Conservation (phyloP, 768 basidiomycete species). For the Mrakia hoshinonis region DNA sequence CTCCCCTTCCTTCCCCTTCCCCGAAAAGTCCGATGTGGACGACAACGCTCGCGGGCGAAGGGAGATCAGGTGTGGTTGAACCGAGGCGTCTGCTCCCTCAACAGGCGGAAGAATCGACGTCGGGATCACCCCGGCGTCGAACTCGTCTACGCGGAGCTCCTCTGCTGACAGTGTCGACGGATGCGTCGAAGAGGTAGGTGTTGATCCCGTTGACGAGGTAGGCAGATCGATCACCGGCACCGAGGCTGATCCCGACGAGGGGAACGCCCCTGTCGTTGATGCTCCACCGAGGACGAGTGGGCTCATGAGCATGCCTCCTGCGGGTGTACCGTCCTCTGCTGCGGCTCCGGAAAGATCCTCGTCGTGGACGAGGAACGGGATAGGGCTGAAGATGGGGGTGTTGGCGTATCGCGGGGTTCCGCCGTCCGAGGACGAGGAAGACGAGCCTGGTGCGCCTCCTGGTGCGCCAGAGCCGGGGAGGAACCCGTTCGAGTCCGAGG, state of each 20-base stretch:
- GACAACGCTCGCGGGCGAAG: slow-evolving; percentile 7
- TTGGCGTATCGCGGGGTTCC: slow-evolving; percentile 11
- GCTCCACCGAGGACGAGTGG: slow-evolving; percentile 32
- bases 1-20: not conserved
- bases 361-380: slow-evolving; percentile 38
- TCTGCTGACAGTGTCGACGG: slow-evolving; percentile 31
- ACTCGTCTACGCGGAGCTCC: slow-evolving; percentile 40
- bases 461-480: slow-evolving; percentile 26
- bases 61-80: slow-evolving; percentile 12
- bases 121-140: slow-evolving; percentile 39
- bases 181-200: not conserved
- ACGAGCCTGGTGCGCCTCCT: slow-evolving; percentile 31
- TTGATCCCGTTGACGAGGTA: not conserved
- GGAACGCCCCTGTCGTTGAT: slow-evolving; percentile 32
- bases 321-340: slow-evolving; percentile 29
- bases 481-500: not conserved
- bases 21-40: slow-evolving; percentile 22
- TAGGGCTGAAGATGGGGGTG: slow-evolving; percentile 41
- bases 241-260: slow-evolving; percentile 2
- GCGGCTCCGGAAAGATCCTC: not conserved
- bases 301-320: slow-evolving; percentile 35
- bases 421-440: slow-evolving; percentile 33
- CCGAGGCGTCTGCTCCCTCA: not conserved
- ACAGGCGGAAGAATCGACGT: slow-evolving; percentile 20
- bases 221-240: not conserved